Evolutionary conservation across 768 basidiomycete species (phyloP).

Genomic region (Rhizopogon rudus): DNA sequence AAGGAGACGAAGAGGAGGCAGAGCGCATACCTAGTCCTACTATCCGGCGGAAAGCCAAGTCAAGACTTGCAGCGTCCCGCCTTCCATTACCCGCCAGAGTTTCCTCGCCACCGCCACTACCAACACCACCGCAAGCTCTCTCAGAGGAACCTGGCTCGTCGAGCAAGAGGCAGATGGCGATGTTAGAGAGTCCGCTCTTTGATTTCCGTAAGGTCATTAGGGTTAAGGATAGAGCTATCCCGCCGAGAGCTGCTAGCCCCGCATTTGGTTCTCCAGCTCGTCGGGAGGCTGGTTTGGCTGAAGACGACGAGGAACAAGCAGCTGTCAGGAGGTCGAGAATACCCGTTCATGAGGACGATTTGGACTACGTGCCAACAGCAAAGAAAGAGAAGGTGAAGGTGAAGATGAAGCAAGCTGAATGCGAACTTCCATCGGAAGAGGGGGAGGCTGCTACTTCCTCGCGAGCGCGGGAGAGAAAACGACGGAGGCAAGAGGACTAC

Average conservation of each 20-base stretch:
- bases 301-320: constrained; percentile 51
- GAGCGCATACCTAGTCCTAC: constrained; percentile 34
- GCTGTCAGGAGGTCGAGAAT: constrained; percentile 16
- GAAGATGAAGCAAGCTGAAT: constrained; percentile 16
- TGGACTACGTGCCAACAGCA: constrained; percentile 12
- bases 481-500: constrained; percentile 33
- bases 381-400: constrained; percentile 43
- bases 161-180: constrained; percentile 18
- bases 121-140: constrained; percentile 27
- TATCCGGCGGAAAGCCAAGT: constrained; percentile 39
- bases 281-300: constrained; percentile 49
- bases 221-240: constrained; percentile 31
- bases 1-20: constrained; percentile 37
- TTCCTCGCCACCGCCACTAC: constrained; percentile 33
- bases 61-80: constrained; percentile 44
- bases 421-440: constrained; percentile 17
- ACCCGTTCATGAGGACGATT: constrained; percentile 14
- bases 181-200: constrained; percentile 52
- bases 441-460: constrained; percentile 14
- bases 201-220: constrained; percentile 25
- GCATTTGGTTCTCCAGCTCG: constrained; percentile 61
- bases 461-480: constrained; percentile 35
- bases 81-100: constrained; percentile 42
- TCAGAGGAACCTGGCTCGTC: constrained; percentile 31
- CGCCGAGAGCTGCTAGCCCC: constrained; percentile 59